Evolutionary conservation across 805 yeast genomes (phyloP), one percentile per base, ranked within the genome.

Genomic region (Starmerella roubikii): DNA sequence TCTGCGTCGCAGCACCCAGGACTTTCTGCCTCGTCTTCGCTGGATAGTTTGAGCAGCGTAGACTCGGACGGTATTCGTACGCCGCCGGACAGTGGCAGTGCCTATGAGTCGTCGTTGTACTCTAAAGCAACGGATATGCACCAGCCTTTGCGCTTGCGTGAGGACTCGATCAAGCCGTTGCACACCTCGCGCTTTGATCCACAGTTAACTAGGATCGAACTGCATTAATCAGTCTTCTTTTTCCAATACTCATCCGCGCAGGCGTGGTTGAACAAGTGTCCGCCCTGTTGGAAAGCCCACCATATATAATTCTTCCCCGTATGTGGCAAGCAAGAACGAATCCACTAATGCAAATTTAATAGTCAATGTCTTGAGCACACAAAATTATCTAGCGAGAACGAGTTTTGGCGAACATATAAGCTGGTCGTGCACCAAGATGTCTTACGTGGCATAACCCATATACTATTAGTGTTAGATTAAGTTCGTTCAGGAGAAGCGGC

Each of bases 11-110:
- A 38, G 17, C 32, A 19, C 19, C 52, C 52, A 6, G 48, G 49
- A 10, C 47, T 50, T 15, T 39, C 51, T 3, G 48, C 52, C 4
- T 52, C 55, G 4, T 41, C 49, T 28, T 49, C 53, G 38, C 39
- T 49, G 24, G 51, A 49, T 15, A 48, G 52, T 29, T 32, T 49
- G 21, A 45, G 48, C 31, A 48, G 52, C 26, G 42, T 49, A 17
- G 48, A 45, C 34, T 40, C 48, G 10, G 42, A 35, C 23, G n/a
- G 13, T 22, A 26, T 46, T n/a, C 32, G 27, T 17, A 44, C 49
- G 20, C 49, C 49, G 15, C 45, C 40, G n/a, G 45, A 45, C 30
- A 25, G 17, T 10, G 3, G 13, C 18, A n/a, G 10, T 24, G 13
- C 15, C 34, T 10, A 30, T 16, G 29, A 26, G 12, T 10, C 29